These are phyloP conservation scores for Mitragyna speciosa DNA, from an alignment of 257 asterid genomes.

Conservation along the genomic window DNA sequence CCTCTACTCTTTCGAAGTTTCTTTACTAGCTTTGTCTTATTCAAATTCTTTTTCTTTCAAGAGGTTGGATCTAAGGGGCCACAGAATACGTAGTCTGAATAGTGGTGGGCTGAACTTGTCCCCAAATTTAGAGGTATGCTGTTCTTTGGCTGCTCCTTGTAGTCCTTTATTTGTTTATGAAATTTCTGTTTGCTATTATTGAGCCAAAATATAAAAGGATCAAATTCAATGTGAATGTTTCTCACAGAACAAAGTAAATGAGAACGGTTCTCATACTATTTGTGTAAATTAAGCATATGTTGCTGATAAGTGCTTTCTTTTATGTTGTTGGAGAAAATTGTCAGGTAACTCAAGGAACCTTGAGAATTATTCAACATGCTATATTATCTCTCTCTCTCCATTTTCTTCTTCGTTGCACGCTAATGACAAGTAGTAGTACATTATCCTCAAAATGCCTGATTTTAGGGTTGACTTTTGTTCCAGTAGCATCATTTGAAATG, in stretches of 20 bases:
- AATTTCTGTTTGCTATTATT: background rate
- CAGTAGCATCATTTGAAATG: background rate
- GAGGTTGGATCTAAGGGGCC: slow-evolving; percentile 99
- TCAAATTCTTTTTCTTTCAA: slow-evolving; percentile 35
- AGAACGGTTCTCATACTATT: background rate
- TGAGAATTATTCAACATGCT: background rate
- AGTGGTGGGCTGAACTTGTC: slow-evolving; percentile 70
- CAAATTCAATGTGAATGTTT: too few relatives aligned
- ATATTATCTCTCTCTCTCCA: background rate
- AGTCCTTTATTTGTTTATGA: background rate
- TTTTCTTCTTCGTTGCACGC: background rate
- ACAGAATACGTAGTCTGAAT: slow-evolving; percentile 78
- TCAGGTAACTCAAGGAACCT: background rate
- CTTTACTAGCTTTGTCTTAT: slow-evolving; percentile 8
- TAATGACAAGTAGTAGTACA: too few relatives aligned
- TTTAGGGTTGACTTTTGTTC: background rate
- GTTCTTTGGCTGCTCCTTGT: background rate
- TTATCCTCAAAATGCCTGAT: background rate
- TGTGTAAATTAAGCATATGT: background rate
- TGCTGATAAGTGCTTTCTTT: background rate
- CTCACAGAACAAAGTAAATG: too few relatives aligned
- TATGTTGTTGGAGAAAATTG: background rate
- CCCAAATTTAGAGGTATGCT: slow-evolving; percentile 84
- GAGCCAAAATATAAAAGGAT: background rate
- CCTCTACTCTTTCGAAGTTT: background rate